Base-by-base conservation (phyloP, 163 green algal genomes). In the Chloroidium sp. region DNA sequence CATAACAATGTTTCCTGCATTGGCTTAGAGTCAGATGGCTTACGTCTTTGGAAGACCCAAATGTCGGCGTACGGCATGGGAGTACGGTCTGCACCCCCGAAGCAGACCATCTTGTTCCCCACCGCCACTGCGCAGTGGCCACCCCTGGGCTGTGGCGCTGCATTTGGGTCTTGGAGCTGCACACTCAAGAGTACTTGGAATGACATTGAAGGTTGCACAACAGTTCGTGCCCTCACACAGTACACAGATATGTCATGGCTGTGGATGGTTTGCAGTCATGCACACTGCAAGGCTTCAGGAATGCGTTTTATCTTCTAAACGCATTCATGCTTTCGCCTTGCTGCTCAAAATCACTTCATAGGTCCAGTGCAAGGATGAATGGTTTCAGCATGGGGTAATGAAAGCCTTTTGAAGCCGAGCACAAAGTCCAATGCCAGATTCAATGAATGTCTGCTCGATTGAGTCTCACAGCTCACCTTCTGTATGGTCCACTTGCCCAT, bases 21-120 rank as follows among this genome's bases (percentile, higher is more conserved):
- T 36, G 36, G 36, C 36, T 36, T 36, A 36, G 36, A 36, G 36
- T 36, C 36, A 36, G 36, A 36, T 36, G 36, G 36, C 36, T 36
- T 36, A 36, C 36, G 36, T 36, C 36, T 36, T 14, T 93, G 84
- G 6, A 93, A 79, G 6, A 89, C 81, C 90, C 90, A 93, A 0
- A 90, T 69, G 69, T 93, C 90, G 72, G 83, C 82, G 76, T 86
- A 92, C 36, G 86, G 80, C 0, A 80, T n/a, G 0, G 90, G 85
- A 0, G 75, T 80, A 0, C 90, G 83, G 78, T 93, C 86, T 10
- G 90, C 90, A 57, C 90, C 90, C 6, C 89, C 90, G 83, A 91
- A 93, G 4, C 90, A 74, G 2, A 93, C 36, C 0, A 94, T 69
- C 58, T 81, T 84, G 1, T 62, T 87, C 57, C 86, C 88, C 0